These are phyloP conservation scores for Chaetothyriales sp. DNA, from an alignment of 2,329 filamentous ascomycete species.

Conservation along the genomic window DNA sequence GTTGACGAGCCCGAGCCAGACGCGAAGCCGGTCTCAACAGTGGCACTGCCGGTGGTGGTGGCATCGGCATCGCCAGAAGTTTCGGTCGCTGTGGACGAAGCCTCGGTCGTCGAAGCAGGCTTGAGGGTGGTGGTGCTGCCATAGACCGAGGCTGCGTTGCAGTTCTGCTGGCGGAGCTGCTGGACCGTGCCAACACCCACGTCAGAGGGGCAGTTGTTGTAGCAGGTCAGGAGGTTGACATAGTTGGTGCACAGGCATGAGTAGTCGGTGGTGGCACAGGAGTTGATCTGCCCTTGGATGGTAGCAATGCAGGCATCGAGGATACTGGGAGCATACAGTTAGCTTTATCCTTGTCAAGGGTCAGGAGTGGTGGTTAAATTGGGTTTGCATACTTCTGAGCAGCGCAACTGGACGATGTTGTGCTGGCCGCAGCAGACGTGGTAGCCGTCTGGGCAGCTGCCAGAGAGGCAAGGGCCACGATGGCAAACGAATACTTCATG, in stretches of 20 bases:
- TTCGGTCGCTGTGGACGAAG: slow-evolving; percentile 4
- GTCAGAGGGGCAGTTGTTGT: slow-evolving; percentile 47
- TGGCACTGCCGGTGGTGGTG: slow-evolving; percentile 2
- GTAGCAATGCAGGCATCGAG: slow-evolving; percentile 34
- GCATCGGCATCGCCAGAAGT: slow-evolving; percentile 5
- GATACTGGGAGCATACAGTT: slow-evolving; percentile 26
- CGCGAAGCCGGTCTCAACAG: slow-evolving; percentile 7
- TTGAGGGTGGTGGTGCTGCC: slow-evolving; percentile 11
- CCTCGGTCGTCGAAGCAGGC: slow-evolving; percentile 8
- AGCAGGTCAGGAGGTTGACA: slow-evolving; percentile 42
- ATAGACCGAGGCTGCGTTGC: slow-evolving; percentile 29
- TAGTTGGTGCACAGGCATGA: slow-evolving; percentile 44
- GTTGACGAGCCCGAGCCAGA: slow-evolving; percentile 8
- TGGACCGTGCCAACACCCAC: slow-evolving; percentile 22
- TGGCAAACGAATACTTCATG: slow-evolving; percentile 8
- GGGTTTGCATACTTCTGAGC: slow-evolving; percentile 17
- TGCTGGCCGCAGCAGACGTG: slow-evolving; percentile 5
- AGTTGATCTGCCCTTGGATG: slow-evolving; percentile 27
- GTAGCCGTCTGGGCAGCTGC: slow-evolving; percentile 17
- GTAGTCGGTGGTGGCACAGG: slow-evolving; percentile 36
- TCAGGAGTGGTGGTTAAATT: not conserved
- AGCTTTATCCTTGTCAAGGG: not conserved
- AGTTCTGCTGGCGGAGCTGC: slow-evolving; percentile 25
- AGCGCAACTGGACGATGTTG: slow-evolving; percentile 11
- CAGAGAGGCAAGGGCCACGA: slow-evolving; percentile 18